Base-by-base conservation (phyloP, 495 filamentous ascomycete genomes). In the Lasiosphaeria hispida region DNA sequence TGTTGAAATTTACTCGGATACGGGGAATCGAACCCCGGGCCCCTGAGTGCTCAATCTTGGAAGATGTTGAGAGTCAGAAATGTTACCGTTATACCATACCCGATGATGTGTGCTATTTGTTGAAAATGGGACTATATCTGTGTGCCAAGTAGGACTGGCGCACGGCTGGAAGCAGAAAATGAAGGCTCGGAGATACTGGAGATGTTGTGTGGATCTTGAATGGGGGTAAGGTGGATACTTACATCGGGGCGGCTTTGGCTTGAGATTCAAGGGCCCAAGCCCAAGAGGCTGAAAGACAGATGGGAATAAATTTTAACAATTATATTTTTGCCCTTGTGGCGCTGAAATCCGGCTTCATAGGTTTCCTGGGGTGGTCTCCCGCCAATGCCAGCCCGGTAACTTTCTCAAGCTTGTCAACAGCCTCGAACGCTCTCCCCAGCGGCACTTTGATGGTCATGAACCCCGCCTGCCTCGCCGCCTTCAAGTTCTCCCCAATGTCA, bases 401-500 rank as follows among this genome's bases (percentile, higher is more conserved):
- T 40, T 66, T 64, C 59, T 83, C 79, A 3, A 83, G 65, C 61
- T 74, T 70, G 56, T 76, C 79, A 7, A 82, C 81, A 13, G 92
- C 93, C 72, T 91, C 85, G 74, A 82, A 85, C 6, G 86, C 85
- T 69, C 77, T 85, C 33, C 92, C 92, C 34, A 97, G 74, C 7
- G 80, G 75, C 2, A 97, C 94, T 68, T 88, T 95, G 59, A 98
- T 79, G 1, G 92, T 96, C 56, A 79, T 73, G 69, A 97, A 87
- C 23, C 94, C 94, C 10, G 84, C 69, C 51, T 73, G 77, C 75
- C 80, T 91, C 10, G 87, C 94, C 10, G 80, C 83, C 75, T 91
- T 93, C 63, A 97, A 70, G 69, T 98, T 98, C 76, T 89, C 84
- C 0, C 94, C 94, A 67, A 98, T 97, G 72, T 98, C 94, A 77